These are phyloP conservation scores for Lagerstroemia speciosa DNA, from an alignment of 345 rosid genomes.

Conservation along the genomic window DNA sequence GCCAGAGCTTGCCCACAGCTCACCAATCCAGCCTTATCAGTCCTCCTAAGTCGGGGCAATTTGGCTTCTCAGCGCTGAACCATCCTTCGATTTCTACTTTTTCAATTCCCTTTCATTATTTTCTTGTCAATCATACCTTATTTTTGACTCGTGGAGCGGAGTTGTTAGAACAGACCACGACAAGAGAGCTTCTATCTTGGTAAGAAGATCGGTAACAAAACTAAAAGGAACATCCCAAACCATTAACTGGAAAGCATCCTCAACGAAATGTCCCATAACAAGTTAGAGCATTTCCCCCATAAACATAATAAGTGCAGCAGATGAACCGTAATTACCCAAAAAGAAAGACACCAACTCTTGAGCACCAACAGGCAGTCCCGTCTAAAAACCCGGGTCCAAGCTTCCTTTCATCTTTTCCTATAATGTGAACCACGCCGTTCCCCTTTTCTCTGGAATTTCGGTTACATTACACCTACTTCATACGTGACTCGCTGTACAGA, in stretches of 20 bases:
- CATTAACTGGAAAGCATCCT: not conserved
- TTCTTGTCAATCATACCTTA: too few species aligned
- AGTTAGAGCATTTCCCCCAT: not conserved
- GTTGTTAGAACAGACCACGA: too few species aligned
- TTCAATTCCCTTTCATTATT: too few species aligned
- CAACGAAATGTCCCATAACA: not conserved
- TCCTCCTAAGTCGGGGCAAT: too few species aligned
- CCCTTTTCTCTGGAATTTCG: not conserved
- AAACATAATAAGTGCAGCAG: not conserved
- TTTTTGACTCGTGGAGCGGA: too few species aligned
- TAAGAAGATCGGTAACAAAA: too few species aligned
- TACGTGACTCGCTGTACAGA: not conserved
- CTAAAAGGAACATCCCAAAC: not conserved
- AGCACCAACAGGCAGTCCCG: not conserved
- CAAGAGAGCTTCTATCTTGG: too few species aligned
- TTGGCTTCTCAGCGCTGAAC: too few species aligned
- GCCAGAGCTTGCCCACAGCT: too few species aligned
- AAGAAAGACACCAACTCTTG: not conserved
- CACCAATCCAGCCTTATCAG: too few species aligned
- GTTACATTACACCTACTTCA: not conserved
- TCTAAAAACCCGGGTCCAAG: not conserved
- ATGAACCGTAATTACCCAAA: not conserved
- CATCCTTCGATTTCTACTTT: too few species aligned
- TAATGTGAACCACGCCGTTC: not conserved
- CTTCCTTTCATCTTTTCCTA: conserved; percentile 3